Base-by-base conservation (phyloP, 495 filamentous ascomycete genomes). In the Cudoniella acicularis region DNA sequence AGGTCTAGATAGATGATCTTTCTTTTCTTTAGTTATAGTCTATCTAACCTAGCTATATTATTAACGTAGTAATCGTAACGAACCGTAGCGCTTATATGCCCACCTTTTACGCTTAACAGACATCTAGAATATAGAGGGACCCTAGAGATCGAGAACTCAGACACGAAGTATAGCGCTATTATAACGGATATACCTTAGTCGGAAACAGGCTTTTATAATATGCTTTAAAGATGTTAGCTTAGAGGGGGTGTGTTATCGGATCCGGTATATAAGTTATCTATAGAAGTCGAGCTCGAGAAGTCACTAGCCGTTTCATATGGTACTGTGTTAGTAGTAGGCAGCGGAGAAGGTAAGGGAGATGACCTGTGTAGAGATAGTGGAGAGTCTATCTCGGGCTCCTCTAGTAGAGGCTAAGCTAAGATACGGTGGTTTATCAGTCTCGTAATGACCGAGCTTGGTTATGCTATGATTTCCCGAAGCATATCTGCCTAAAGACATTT, bases 101-200 rank as follows among this genome's bases (percentile, higher is more conserved):
- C 23, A n/a, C 55, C 55, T 57, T 57, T 27, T 22, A 57, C 55
- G 55, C 46, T 57, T 22, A 57, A 57, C 55, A 2, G 55, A 57
- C 27, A 57, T 21, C 21, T 57, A 20, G 55, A 57, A 57, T 57
- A 27, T 46, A 46, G 2, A 57, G 55, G 30, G 40, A 50, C 23
- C 18, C 55, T 27, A 57, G 55, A 57, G 55, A 51, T 23, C 20
- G 30, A 50, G 55, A 57, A 57, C 55, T 57, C 55, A 26, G 55
- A 23, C 48, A 57, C 13, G 55, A 57, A 57, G 55, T 57, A n/a
- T 57, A 22, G 11, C 17, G 20, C 45, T 30, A 25, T 56, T 22
- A 25, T 2, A 23, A 49, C 42, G 22, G 42, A 56, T 56, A 40
- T 56, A 30, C 25, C 53, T 56, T 55, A 21, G 52, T 55, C 40